Conservation (phyloP, 2,329 filamentous ascomycete species). For the Curvularia hawaiiensis region DNA sequence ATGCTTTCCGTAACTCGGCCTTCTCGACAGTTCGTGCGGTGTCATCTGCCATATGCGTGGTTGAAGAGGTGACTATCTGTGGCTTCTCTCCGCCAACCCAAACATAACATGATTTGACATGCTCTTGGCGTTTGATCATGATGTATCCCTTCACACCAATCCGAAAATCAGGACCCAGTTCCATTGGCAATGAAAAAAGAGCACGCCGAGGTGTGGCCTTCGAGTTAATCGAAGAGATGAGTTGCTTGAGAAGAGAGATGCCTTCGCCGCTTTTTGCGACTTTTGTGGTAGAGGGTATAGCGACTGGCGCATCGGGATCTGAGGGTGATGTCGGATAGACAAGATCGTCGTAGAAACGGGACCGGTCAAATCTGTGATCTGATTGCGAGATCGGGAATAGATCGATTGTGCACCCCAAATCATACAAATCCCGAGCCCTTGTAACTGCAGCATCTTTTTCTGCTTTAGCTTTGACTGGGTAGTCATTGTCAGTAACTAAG, state of each 20-base stretch:
- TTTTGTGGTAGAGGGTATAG: slow-evolving; percentile 60
- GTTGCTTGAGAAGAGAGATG: slow-evolving; percentile 75
- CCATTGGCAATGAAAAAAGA: slow-evolving; percentile 85
- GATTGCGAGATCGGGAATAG: slow-evolving; percentile 83
- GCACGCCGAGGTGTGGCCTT: slow-evolving; percentile 85
- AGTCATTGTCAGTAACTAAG: slow-evolving; percentile 92
- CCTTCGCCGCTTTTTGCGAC: slow-evolving; percentile 74
- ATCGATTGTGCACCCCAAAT: slow-evolving; percentile 89
- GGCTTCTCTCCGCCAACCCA: slow-evolving; percentile 86
- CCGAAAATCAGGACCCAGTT: slow-evolving; percentile 80
- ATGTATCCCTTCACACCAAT: slow-evolving; percentile 96
- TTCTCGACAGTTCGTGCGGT: slow-evolving; percentile 79
- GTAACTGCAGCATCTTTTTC: slow-evolving; percentile 78
- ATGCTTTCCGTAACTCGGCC: slow-evolving; percentile 84
- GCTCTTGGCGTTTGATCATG: slow-evolving; percentile 80
- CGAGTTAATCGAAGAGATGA: slow-evolving; percentile 88
- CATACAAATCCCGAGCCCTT: slow-evolving; percentile 92
- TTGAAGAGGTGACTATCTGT: slow-evolving; percentile 77
- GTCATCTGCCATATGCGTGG: slow-evolving; percentile 77
- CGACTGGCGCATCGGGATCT: slow-evolving; percentile 69
- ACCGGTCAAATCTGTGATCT: slow-evolving; percentile 75
- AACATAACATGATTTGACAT: slow-evolving; percentile 82
- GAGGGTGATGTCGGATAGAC: slow-evolving; percentile 74
- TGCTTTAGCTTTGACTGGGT: slow-evolving; percentile 74
- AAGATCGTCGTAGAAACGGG: slow-evolving; percentile 94